Evolutionary conservation across 192 early-diverging fungal genomes (phyloP), one percentile per base, ranked within the genome.

Genomic region (Cladochytrium replicatum): DNA sequence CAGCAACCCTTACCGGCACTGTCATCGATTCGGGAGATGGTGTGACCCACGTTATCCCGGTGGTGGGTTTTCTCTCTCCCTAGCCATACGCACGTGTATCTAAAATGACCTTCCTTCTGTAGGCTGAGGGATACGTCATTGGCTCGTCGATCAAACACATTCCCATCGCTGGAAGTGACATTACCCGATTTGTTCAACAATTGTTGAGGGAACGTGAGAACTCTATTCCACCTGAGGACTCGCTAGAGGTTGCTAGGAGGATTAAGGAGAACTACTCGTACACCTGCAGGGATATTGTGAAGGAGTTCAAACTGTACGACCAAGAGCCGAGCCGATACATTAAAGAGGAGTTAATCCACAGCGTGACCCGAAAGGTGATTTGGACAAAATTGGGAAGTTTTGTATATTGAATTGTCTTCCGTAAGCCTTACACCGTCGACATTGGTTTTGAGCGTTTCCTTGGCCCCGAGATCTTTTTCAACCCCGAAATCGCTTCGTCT

Each of bases 381-480:
- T 48, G 32, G 39, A 25, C 4, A 48, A 11, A n/a, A 37, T 44
- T 17, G 44, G 21, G 17, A 2, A 46, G 28, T 24, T 8, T 24
- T 2, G 5, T 22, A 1, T 32, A n/a, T 15, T 32, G 30, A 6
- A 15, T 54, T 11, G 13, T 55, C 21, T 29, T 32, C 32, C 59
- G 52, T 32, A 61, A 91, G 81, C 67, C 86, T 29, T 98, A 96
- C 64, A 79, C 67, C 27, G 88, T 98, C 11, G 95, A 98, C 72
- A 84, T 98, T 52, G 95, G 95, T 43, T 98, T 87, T 60, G 95
- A 98, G 64, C 88, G 95, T 44, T 98, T 98, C 77, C 68, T 98
- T 49, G 95, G 88, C n/a, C 95, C 95, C 13, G 95, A 98, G 60
- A 88, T 98, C 64, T 98, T 98, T 66, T 98, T 98, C 75, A 96